Evolutionary conservation across 2,329 filamentous ascomycete genomes (phyloP).

Genomic region (Trichoderma koningii): DNA sequence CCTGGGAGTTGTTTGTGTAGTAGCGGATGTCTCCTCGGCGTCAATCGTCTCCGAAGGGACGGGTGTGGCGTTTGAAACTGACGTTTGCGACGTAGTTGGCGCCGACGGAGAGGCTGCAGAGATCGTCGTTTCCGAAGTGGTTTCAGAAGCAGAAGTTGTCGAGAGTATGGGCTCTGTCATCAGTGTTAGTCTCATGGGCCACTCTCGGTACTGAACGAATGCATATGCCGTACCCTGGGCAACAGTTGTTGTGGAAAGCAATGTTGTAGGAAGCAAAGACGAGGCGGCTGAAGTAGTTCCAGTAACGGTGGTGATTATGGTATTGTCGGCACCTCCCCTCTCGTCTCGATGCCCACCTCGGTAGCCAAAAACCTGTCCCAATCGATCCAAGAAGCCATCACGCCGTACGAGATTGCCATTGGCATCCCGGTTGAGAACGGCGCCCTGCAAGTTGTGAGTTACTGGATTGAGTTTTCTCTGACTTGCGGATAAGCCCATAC

Average conservation of each 20-base stretch:
- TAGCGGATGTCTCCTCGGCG: too few relatives aligned
- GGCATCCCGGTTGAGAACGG: constrained; percentile 18
- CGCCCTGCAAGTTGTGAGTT: constrained; percentile 20
- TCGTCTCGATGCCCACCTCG: not conserved
- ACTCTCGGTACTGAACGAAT: not conserved
- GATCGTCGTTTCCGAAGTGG: not conserved
- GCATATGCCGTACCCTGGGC: not conserved
- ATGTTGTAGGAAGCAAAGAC: constrained; percentile 36
- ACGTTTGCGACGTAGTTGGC: too few relatives aligned
- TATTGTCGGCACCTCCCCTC: not conserved
- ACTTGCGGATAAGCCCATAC: constrained; percentile 23
- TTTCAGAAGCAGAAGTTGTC: not conserved
- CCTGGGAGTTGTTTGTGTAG: too few relatives aligned
- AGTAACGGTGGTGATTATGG: constrained; percentile 9
- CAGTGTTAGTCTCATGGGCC: not conserved
- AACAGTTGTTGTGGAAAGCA: constrained; percentile 38
- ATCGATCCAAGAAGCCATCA: constrained; percentile 24
- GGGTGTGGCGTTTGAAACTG: too few relatives aligned
- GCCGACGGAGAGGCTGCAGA: too few relatives aligned
- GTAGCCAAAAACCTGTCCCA: constrained; percentile 27
- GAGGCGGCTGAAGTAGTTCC: constrained; percentile 32
- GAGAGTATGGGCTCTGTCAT: constrained; percentile 1
- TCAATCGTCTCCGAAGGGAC: too few relatives aligned
- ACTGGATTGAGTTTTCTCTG: not conserved
- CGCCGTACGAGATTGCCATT: constrained; percentile 14